Base-by-base conservation (phyloP, 352 stramenopile genomes). In the Hyaloperonospora brassicae region DNA sequence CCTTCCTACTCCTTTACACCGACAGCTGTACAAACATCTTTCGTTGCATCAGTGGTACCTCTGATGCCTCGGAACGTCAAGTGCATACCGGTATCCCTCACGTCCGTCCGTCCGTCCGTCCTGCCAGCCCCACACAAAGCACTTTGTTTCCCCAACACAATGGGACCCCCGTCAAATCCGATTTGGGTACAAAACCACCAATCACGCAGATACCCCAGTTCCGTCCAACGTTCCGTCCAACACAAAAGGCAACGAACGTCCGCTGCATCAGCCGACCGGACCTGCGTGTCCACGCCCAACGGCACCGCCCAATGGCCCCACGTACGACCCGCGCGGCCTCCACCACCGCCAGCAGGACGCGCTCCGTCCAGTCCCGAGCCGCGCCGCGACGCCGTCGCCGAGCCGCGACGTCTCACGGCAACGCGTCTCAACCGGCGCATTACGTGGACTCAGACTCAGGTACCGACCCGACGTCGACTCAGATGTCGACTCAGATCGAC, bases 291-390 rank as follows among this genome's bases (percentile, higher is more conserved):
- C 35, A 10, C 35, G 14, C 35, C 13, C 35, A 6, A 10, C 39
- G 17, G 17, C 17, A 17, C 23, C 39, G 14, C 23, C 27, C 38
- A 17, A 70, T 70, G 62, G 50, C 23, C 6, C 59, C 48, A 17
- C 62, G 59, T 17, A 61, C 22, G 30, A 70, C 62, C 5, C 58
- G 53, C 45, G 36, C 57, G 0, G 23, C 43, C 2, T 47, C 47
- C 1, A 39, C 39, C 0, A 47, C 52, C 39, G 24, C 38, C 30
- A 31, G 2, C 39, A 12, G 4, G 22, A 17, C 17, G 17, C 17
- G 17, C 17, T 17, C 17, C 61, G 3, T 6, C 24, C 5, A 41
- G 12, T 7, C 17, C 17, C 17, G 17, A 40, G 31, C 9, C 14
- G 13, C 21, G 1, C 17, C 52, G 14, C 56, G 24, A 24, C 34